Evolutionary conservation across 345 rosid genomes (phyloP).

Genomic region (Turnera subulata): DNA sequence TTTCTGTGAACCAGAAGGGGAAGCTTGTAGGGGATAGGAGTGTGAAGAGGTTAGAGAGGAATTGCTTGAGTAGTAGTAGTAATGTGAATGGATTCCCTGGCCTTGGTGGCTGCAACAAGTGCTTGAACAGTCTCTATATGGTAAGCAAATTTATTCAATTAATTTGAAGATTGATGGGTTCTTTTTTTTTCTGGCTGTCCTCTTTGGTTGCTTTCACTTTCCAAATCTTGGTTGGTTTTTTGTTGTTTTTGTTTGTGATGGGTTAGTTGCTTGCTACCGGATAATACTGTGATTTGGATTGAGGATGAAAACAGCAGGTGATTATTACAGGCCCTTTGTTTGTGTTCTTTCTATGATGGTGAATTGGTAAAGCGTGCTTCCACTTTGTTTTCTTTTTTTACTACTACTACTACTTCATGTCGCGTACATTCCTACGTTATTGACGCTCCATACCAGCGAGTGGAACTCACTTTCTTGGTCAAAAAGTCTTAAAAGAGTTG

Average conservation of each 20-base stretch:
- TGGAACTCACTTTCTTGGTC: neutral
- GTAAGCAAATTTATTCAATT: constrained; percentile 24
- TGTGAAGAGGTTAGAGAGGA: constrained; percentile 59
- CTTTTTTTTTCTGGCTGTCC: neutral
- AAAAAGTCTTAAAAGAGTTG: too few relatives aligned
- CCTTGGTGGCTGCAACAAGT: constrained; percentile 70
- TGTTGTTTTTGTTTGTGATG: too few relatives aligned
- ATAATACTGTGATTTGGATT: too few relatives aligned
- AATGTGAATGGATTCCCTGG: constrained; percentile 52
- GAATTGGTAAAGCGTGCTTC: neutral
- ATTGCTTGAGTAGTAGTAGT: constrained; percentile 56
- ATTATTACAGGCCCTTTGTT: too few relatives aligned
- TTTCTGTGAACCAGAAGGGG: constrained; percentile 45
- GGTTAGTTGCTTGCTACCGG: too few relatives aligned
- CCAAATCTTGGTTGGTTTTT: neutral
- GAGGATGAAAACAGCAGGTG: too few relatives aligned
- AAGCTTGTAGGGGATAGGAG: constrained; percentile 57
- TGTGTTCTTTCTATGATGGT: neutral
- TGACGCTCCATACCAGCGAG: neutral
- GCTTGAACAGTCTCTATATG: constrained; percentile 63
- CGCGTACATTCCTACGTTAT: neutral
- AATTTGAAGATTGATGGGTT: neutral
- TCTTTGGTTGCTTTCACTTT: constrained; percentile 3
- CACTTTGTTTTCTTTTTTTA: too few relatives aligned
- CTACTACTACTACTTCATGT: neutral